phyloP scores from a whole-genome alignment of 2,329 filamentous ascomycete species.

The Ceratocystis papillata region DNA sequence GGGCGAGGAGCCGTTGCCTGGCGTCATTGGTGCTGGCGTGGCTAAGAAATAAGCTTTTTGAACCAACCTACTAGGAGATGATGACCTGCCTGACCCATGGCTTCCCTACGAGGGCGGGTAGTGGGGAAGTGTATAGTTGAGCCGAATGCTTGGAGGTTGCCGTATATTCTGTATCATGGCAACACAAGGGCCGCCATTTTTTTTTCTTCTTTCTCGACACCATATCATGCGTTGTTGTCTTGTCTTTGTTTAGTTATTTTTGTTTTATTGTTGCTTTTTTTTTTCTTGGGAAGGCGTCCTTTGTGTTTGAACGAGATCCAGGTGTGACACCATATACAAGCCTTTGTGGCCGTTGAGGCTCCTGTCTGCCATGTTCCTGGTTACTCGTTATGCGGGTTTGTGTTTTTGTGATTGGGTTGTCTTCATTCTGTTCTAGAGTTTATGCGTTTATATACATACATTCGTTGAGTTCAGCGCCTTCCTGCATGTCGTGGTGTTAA shows the following conservation, averaged over 20 bases:
- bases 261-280: not conserved
- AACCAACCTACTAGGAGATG: too few species aligned
- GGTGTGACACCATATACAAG: not conserved
- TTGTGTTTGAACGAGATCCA: conserved; percentile 11
- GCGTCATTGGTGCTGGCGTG: conserved; percentile 92
- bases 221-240: not conserved
- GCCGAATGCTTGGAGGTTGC: not conserved
- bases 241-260: not conserved
- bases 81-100: too few species aligned
- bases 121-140: not conserved
- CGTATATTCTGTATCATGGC: not conserved
- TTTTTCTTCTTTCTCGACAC: not conserved
- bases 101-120: too few species aligned
- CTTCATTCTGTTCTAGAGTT: conserved; percentile 3
- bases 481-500: not conserved
- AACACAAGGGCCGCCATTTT: not conserved
- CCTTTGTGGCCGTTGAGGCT: not conserved
- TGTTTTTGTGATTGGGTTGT: not conserved
- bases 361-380: not conserved
- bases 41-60: conserved; percentile 48
- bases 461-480: not conserved
- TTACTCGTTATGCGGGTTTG: not conserved
- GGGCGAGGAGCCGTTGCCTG: conserved; percentile 77
- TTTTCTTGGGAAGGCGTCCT: conserved; percentile 9
- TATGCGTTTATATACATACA: conserved; percentile 10